Percentiles rank a stretch among this genome's conserved stretches.
Evolutionary conservation across 495 filamentous ascomycete species (phyloP).

Genomic region (Lophiotrema nucula): DNA sequence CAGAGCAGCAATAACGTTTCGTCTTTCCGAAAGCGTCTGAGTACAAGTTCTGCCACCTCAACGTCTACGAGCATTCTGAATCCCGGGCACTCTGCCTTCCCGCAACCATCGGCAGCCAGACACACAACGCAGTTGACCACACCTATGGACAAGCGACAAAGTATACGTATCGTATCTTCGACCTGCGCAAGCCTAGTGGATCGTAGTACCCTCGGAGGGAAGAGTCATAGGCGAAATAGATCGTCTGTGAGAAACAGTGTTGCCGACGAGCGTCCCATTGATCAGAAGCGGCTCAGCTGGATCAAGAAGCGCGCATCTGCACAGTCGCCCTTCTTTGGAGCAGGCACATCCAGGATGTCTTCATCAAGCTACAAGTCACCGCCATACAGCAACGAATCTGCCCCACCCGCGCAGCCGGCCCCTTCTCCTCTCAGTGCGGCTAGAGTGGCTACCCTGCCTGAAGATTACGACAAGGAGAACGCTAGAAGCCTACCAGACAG

Average conservation of each 20-base stretch:
- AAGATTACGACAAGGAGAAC: constrained; percentile 1
- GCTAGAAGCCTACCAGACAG: background rate
- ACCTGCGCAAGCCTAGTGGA: constrained; percentile 1
- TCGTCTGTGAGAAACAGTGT: constrained; percentile 26
- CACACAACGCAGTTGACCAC: constrained; percentile 24
- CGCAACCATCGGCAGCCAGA: constrained; percentile 28
- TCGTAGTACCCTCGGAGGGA: background rate
- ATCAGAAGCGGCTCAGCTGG: constrained; percentile 38
- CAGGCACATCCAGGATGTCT: constrained; percentile 23
- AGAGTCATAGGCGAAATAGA: background rate
- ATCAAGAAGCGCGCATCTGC: constrained; percentile 37
- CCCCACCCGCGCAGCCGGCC: background rate
- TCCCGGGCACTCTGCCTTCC: constrained; percentile 35
- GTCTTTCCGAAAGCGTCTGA: constrained; percentile 9
- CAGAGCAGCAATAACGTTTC: constrained; percentile 16
- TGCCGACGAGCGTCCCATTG: constrained; percentile 32
- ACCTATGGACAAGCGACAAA: constrained; percentile 30
- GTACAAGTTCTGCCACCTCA: constrained; percentile 34
- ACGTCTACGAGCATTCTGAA: constrained; percentile 36
- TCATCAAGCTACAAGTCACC: constrained; percentile 25
- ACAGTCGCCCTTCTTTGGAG: constrained; percentile 31
- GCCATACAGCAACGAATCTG: background rate
- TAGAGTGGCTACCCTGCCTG: background rate
- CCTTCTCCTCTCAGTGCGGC: background rate
- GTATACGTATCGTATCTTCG: constrained; percentile 34